Percentiles rank a stretch among this genome's conserved stretches.
These are phyloP conservation scores for Colletotrichum sp. DNA, from an alignment of 2,329 filamentous ascomycete genomes.

Conservation along the genomic window DNA sequence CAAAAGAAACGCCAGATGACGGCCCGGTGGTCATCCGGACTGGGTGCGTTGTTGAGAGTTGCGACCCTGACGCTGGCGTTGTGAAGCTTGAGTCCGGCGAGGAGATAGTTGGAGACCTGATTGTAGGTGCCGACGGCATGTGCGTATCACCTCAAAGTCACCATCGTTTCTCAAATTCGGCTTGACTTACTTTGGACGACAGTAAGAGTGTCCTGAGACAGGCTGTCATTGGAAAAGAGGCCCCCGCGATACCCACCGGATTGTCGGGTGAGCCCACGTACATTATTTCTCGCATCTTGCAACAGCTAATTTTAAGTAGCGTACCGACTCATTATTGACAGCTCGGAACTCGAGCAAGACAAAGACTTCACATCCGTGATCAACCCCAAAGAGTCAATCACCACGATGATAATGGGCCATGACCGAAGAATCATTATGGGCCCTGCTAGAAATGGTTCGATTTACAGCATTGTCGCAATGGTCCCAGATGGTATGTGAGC, in stretches of 20 bases:
- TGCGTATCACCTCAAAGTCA: not conserved
- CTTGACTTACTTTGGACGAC: not conserved
- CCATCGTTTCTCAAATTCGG: accelerated
- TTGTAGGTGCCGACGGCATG: slow-evolving; percentile 43
- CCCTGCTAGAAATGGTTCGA: slow-evolving; percentile 41
- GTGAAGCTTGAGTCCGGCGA: slow-evolving; percentile 38
- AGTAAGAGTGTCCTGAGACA: slow-evolving; percentile 17
- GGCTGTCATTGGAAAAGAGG: slow-evolving; percentile 20
- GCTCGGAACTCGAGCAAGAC: slow-evolving; percentile 9
- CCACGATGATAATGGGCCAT: slow-evolving; percentile 50
- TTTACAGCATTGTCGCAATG: slow-evolving; percentile 48
- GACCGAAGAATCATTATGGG: slow-evolving; percentile 49
- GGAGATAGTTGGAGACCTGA: slow-evolving; percentile 30
- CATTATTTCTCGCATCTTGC: not conserved
- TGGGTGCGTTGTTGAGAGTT: slow-evolving; percentile 32
- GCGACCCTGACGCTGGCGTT: slow-evolving; percentile 41
- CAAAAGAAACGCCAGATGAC: slow-evolving; percentile 22
- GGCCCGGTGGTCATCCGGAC: slow-evolving; percentile 29
- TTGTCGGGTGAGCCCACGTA: slow-evolving; percentile 24
- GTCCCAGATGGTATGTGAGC: slow-evolving; percentile 39
- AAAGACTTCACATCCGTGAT: slow-evolving; percentile 26
- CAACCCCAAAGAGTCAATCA: slow-evolving; percentile 41
- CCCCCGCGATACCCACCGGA: slow-evolving; percentile 34
- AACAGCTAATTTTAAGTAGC: slow-evolving; percentile 7
- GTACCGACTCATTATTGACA: slow-evolving; percentile 38